These are phyloP conservation scores for Sapria himalayana DNA, from an alignment of 345 rosid species.

Conservation along the genomic window DNA sequence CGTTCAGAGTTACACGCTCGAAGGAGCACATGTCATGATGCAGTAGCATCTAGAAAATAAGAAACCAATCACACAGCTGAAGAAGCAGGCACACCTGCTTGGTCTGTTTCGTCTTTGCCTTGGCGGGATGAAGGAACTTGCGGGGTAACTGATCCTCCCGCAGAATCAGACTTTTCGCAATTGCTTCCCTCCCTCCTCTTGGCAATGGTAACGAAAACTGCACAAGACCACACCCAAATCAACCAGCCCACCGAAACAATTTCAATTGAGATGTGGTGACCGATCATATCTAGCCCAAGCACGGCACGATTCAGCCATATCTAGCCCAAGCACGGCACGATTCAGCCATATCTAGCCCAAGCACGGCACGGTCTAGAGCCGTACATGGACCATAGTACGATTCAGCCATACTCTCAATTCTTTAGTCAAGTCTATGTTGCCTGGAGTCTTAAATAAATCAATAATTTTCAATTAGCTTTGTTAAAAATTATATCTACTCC, in stretches of 20 bases:
- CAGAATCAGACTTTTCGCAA: conserved; percentile 49
- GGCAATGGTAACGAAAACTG: conserved; percentile 85
- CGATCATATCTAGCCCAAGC: no score
- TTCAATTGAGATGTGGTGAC: background rate
- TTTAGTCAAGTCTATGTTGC: no score
- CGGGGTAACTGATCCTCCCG: conserved; percentile 95
- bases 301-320: no score
- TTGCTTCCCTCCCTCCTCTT: conserved; percentile 82
- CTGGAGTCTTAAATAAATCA: no score
- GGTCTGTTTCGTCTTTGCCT: conserved; percentile 52
- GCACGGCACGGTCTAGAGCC: no score
- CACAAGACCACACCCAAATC: conserved; percentile 7
- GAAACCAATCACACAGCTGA: background rate
- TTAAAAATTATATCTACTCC: no score
- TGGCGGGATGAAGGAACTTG: conserved; percentile 65
- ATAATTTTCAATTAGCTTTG: no score
- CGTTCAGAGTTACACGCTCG: background rate
- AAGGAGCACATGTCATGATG: background rate
- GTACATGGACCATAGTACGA: no score
- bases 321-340: no score
- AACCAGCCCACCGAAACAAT: no score
- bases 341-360: no score
- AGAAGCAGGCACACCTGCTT: conserved; percentile 26
- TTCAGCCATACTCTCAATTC: no score
- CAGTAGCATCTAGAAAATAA: background rate